Base-by-base conservation (phyloP, 768 basidiomycete species). In the Amanita jacksonii region DNA sequence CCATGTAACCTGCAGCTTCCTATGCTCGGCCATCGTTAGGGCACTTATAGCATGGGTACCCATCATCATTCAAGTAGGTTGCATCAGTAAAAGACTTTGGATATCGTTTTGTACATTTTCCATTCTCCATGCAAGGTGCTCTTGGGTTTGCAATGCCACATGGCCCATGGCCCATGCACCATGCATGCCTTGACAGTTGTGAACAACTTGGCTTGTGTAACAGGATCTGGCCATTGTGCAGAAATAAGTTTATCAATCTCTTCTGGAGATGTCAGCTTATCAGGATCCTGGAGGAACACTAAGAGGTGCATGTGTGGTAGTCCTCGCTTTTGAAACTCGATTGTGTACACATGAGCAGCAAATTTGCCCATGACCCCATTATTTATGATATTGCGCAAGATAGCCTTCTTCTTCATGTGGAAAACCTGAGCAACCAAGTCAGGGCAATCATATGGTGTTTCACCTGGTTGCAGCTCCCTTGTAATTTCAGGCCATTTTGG, bases 241-340 rank as follows among this genome's bases (percentile, higher is more conserved):
- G 49, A 58, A 56, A 41, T 63, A 46, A 37, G 27, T 15, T 10
- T 43, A 28, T 28, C 27, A 28, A 28, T 28, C 27, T 6, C 27
- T 28, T 28, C 27, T 6, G 67, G 55, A 9, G 56, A 60, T 0
- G 18, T 22, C 2, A 75, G 54, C 44, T 69, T 70, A 45, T 55
- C 28, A 0, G 39, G 40, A 0, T 59, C 35, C 0, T 59, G 25
- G 1, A 78, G 52, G 46, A 70, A 68, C 34, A 79, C 55, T 1
- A 78, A 51, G 8, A 69, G 49, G 52, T 80, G 77, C 51, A 70
- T 66, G 49, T 78, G 74, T 19, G 75, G 75, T 0, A 79, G 65
- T 0, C 73, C 72, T 0, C 69, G 54, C 47, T 78, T 79, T 52
- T 79, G 76, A 51, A 76, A 79, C 48, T 81, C 72, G 40, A 76